Percentiles rank a stretch among this genome's conserved stretches.
Conservation (phyloP, 2,329 filamentous ascomycete genomes). For the Ophiostoma quercus region DNA sequence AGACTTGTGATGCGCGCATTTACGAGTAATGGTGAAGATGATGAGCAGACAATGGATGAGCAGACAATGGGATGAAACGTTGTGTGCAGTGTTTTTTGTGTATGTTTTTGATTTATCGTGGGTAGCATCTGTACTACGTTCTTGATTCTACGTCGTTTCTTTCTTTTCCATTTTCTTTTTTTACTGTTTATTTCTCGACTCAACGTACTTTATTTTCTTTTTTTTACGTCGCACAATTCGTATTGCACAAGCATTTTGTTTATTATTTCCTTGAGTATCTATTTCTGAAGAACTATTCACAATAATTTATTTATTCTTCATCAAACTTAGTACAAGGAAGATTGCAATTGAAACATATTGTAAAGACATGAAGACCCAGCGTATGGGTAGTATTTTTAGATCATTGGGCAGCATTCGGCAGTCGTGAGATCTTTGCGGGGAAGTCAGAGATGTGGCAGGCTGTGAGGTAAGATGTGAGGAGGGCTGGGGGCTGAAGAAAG, state of each 20-base stretch:
- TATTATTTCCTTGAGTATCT: too few relatives aligned
- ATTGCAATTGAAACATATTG: too few relatives aligned
- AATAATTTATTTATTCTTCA: too few relatives aligned
- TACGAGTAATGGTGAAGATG: not conserved
- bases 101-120: not conserved
- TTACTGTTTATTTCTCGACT: not conserved
- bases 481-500: not conserved
- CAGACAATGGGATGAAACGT: not conserved
- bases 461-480: not conserved
- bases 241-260: too few relatives aligned
- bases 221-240: too few relatives aligned
- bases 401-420: conserved; percentile 4
- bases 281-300: too few relatives aligned
- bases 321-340: too few relatives aligned
- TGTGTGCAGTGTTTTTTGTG: not conserved
- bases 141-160: not conserved
- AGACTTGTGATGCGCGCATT: not conserved
- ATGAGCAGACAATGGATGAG: not conserved
- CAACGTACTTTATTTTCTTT: not conserved
- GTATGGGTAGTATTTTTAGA: not conserved
- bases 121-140: not conserved
- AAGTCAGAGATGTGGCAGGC: not conserved
- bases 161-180: not conserved
- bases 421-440: not conserved
- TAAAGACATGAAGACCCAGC: too few relatives aligned